These are phyloP conservation scores for Globisporangium sylvaticum DNA, from an alignment of 352 stramenopile genomes.

Conservation along the genomic window DNA sequence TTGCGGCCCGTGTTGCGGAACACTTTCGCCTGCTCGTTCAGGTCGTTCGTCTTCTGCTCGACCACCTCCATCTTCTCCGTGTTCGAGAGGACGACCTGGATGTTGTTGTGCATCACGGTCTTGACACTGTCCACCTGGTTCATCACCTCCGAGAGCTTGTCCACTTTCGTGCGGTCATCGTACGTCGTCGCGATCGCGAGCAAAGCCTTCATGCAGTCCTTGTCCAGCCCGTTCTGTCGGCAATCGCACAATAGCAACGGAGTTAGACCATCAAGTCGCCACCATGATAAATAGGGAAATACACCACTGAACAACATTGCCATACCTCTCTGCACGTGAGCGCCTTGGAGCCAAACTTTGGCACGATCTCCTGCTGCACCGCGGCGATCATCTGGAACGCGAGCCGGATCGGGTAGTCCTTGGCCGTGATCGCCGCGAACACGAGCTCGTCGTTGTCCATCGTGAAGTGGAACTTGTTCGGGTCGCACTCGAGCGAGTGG, in stretches of 20 bases:
- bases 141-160: conserved; percentile 85
- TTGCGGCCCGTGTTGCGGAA: conserved; percentile 83
- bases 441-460: conserved; percentile 88
- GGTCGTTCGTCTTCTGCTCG: conserved; percentile 84
- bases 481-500: conserved; percentile 83
- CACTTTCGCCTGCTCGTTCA: conserved; percentile 85
- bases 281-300: background rate
- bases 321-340: conserved; percentile 72
- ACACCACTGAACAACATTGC: background rate
- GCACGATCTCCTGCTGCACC: conserved; percentile 73
- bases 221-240: conserved; percentile 61
- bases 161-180: conserved; percentile 83
- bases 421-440: conserved; percentile 73
- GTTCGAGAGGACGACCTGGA: conserved; percentile 82
- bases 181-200: conserved; percentile 61
- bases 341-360: conserved; percentile 71
- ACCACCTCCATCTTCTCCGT: conserved; percentile 88
- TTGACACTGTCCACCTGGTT: conserved; percentile 79
- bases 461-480: conserved; percentile 88
- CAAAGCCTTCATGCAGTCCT: conserved; percentile 70
- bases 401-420: conserved; percentile 79
- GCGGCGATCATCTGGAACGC: conserved; percentile 80
- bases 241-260: background rate
- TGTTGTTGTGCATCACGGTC: conserved; percentile 86
- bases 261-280: background rate